A percentile compares a stretch with the other conserved stretches of the same genome.
Evolutionary conservation across 371 early-diverging fungal species (phyloP).

Genomic region (Rhizopus microsporus): DNA sequence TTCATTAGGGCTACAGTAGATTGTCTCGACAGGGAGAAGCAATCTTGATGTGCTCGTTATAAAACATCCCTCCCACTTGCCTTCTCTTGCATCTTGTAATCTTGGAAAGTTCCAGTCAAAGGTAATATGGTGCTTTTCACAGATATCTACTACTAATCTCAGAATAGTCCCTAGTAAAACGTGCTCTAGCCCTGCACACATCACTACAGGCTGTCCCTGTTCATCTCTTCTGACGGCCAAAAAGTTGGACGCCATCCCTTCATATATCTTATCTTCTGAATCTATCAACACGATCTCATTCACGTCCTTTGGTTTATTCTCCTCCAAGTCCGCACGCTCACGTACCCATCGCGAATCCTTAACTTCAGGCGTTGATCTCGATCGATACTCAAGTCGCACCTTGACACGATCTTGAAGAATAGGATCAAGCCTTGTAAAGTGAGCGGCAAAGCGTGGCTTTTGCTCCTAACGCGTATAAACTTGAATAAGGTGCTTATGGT

Average conservation of each 20-base stretch:
- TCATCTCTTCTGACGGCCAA: conserved; percentile 38
- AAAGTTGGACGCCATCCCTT: conserved; percentile 70
- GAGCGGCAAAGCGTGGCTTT: conserved; percentile 47
- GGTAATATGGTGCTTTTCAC: conserved; percentile 46
- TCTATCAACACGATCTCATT: conserved; percentile 63
- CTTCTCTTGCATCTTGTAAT: conserved; percentile 36
- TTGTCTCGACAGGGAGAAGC: conserved; percentile 51
- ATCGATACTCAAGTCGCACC: conserved; percentile 50
- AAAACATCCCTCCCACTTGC: conserved; percentile 62
- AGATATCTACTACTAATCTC: conserved; percentile 53
- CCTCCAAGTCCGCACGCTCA: conserved; percentile 44
- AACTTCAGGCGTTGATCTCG: conserved; percentile 48
- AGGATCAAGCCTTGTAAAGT: conserved; percentile 33
- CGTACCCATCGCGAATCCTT: conserved; percentile 72
- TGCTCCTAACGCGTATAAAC: conserved; percentile 22
- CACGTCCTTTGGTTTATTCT: conserved; percentile 37
- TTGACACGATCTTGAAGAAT: conserved; percentile 33
- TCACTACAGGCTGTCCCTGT: conserved; percentile 30
- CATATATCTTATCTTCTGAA: conserved; percentile 50
- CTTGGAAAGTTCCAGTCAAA: conserved; percentile 52
- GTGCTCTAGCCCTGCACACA: conserved; percentile 59
- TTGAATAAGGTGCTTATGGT: not conserved
- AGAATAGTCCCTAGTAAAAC: conserved; percentile 64
- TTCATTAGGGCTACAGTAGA: conserved; percentile 34
- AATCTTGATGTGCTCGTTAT: conserved; percentile 63